These are phyloP conservation scores for Aspergillus calidoustus DNA, from an alignment of 2,329 filamentous ascomycete species.

Conservation along the genomic window DNA sequence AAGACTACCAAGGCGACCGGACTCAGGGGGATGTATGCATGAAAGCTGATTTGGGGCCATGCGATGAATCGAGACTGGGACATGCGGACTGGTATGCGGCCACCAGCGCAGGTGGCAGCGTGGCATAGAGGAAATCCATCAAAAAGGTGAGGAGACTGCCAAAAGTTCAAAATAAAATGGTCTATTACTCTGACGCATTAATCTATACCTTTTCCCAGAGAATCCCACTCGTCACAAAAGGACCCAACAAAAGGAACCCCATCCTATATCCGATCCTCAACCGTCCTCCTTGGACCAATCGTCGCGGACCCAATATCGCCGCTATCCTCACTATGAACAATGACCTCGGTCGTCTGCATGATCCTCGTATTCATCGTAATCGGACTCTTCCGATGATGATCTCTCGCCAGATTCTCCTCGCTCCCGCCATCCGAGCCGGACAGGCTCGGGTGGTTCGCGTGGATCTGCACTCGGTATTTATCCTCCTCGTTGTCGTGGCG, in stretches of 20 bases:
- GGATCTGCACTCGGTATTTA: constrained; percentile 11
- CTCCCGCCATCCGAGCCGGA: constrained; percentile 8
- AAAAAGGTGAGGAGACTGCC: no score
- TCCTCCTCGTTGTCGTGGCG: constrained; percentile 11
- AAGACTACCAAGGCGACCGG: neutral
- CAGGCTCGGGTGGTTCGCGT: neutral
- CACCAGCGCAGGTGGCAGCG: no score
- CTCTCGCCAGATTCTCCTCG: constrained; percentile 13
- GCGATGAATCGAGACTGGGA: no score
- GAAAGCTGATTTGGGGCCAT: no score
- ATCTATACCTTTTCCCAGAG: neutral
- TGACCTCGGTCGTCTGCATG: constrained; percentile 21
- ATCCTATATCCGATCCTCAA: constrained; percentile 15
- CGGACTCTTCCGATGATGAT: neutral
- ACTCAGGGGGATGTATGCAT: no score
- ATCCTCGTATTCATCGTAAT: constrained; percentile 10
- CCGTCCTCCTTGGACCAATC: constrained; percentile 9
- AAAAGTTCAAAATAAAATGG: neutral
- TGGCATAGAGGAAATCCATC: no score
- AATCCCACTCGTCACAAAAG: neutral
- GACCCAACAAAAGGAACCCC: neutral
- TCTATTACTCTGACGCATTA: neutral
- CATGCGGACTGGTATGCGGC: no score
- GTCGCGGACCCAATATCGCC: neutral
- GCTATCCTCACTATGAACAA: constrained; percentile 16